Evolutionary conservation across 176 grass and related monocot genomes (phyloP), one percentile per base, ranked within the genome.

Genomic region (Ensete glaucum): DNA sequence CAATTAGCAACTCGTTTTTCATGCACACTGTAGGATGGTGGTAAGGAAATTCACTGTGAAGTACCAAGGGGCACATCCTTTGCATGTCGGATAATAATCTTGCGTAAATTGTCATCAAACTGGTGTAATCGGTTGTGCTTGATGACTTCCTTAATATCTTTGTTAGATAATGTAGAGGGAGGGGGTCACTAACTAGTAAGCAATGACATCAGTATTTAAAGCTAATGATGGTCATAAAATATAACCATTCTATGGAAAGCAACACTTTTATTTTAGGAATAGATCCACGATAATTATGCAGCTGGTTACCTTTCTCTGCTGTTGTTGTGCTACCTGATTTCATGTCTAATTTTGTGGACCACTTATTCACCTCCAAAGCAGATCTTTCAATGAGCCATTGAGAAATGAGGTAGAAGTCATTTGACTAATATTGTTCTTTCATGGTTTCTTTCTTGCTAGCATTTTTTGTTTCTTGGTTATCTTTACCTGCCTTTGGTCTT

Each of bases 391-490:
- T 43, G 34, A 43, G 34, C 34, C 34, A 43, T 43, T 43, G 34
- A 43, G 34, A 43, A 43, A 43, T 4, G 34, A 43, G 34, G 34
- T 43, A 43, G 34, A 43, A 43, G 34, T 5, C 34, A 43, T 43
- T 43, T 43, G 34, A 43, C 34, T 43, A 43, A 43, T 43, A 43
- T 43, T 43, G 34, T 69, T 73, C 21, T 12, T 43, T 0, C 34
- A 43, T 43, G 4, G 34, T 67, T 77, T 63, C 49, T 43, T 77
- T 57, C 58, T 19, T 50, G 27, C 53, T 87, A 20, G 22, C 9
- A 53, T 21, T 21, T 58, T 73, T 56, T 34, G 23, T 57, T 84
- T 78, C 23, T 16, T 85, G 77, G 67, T 77, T 51, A 59, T 17
- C 75, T 19, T 82, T 60, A 77, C n/a, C 70, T 74, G 11, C 20